phyloP scores from a whole-genome alignment of 2,329 filamentous ascomycete species.

The Emmonsiellopsis sp. region DNA sequence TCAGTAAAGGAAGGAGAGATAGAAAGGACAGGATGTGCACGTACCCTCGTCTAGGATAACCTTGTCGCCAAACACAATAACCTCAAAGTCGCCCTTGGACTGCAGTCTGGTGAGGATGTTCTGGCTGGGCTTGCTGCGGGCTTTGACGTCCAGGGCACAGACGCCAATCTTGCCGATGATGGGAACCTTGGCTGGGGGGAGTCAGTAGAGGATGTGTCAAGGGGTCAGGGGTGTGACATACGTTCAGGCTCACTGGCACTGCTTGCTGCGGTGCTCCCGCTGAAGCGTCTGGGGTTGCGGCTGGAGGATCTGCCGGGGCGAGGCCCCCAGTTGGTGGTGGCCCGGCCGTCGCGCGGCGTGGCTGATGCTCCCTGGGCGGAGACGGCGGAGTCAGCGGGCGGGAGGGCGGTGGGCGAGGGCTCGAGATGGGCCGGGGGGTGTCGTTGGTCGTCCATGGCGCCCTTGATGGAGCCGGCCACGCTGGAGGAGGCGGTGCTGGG shows the following conservation, averaged over 20 bases:
- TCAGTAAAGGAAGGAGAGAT: constrained; percentile 1
- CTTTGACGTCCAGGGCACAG: constrained; percentile 91
- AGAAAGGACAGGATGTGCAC: constrained; percentile 13
- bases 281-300: constrained; percentile 63
- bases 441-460: constrained; percentile 11
- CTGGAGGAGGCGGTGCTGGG: constrained; percentile 15
- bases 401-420: too few relatives aligned
- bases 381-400: too few relatives aligned
- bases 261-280: constrained; percentile 70
- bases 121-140: constrained; percentile 88
- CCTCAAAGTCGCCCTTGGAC: constrained; percentile 84
- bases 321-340: constrained; percentile 12
- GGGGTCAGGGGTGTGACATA: constrained; percentile 18
- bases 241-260: constrained; percentile 59
- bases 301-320: constrained; percentile 50
- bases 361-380: neutral
- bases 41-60: constrained; percentile 86
- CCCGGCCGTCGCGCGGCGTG: constrained; percentile 11
- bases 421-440: too few relatives aligned
- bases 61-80: constrained; percentile 97
- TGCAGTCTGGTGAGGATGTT: constrained; percentile 93
- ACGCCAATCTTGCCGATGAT: constrained; percentile 68
- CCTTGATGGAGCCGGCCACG: constrained; percentile 31
- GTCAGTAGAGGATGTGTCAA: neutral
- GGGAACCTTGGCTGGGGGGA: constrained; percentile 14